These are phyloP conservation scores for Arxiozyma slooffiae DNA, from an alignment of 1,139 yeast species.

Conservation along the genomic window DNA sequence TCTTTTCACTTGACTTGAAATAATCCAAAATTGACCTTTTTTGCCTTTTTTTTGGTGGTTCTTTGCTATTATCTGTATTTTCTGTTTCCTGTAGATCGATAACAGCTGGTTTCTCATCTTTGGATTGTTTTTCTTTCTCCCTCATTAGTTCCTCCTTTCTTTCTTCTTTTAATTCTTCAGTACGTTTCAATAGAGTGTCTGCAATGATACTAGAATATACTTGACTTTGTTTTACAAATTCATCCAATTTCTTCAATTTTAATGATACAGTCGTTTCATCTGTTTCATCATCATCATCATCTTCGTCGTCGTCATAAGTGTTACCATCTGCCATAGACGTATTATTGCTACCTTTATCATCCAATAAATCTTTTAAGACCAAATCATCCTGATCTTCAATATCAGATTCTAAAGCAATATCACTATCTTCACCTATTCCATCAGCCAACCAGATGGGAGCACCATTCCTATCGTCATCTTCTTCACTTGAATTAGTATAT, in stretches of 20 bases:
- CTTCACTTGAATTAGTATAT: conserved; percentile 4
- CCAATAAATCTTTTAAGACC: conserved; percentile 23
- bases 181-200: conserved; percentile 53
- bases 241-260: conserved; percentile 56
- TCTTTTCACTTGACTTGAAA: conserved; percentile 15
- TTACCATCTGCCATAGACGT: conserved; percentile 2
- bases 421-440: conserved; percentile 6
- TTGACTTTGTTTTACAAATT: conserved; percentile 71
- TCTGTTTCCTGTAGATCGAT: not conserved
- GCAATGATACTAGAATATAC: conserved; percentile 76
- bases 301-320: conserved; percentile 8
- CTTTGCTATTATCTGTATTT: conserved; percentile 2
- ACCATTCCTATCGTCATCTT: conserved; percentile 5
- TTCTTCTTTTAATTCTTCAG: conserved; percentile 26
- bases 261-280: conserved; percentile 23
- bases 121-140: conserved; percentile 3
- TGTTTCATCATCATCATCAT: conserved; percentile 15
- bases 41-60: conserved; percentile 20
- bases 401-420: conserved; percentile 25
- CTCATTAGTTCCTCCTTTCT: conserved; percentile 5
- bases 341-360: conserved; percentile 7
- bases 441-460: conserved; percentile 23
- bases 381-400: conserved; percentile 19
- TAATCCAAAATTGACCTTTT: conserved; percentile 19
- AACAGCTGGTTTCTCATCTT: conserved; percentile 3